Conservation (phyloP, 306 rosid species). For the Macrotyloma uniflorum region DNA sequence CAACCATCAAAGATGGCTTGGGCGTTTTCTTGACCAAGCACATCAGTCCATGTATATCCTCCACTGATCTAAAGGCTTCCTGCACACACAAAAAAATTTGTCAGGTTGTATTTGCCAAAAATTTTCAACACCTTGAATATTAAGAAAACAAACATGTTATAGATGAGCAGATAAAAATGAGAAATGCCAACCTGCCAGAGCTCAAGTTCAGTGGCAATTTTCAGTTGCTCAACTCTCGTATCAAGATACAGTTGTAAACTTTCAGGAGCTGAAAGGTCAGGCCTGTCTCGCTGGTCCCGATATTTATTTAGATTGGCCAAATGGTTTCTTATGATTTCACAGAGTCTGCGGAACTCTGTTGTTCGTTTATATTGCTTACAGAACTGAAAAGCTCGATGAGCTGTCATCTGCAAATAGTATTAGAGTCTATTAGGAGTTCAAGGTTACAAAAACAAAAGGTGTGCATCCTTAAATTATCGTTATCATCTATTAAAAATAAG, state of each 20-base stretch:
- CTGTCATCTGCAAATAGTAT: constrained; percentile 81
- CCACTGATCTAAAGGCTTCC: constrained; percentile 98
- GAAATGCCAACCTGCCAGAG: constrained; percentile 89
- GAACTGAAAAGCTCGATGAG: constrained; percentile 98
- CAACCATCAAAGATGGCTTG: constrained; percentile 91
- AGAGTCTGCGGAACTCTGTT: constrained; percentile 89
- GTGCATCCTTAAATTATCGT: background rate
- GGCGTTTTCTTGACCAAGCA: constrained; percentile 97
- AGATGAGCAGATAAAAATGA: background rate
- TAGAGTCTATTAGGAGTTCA: background rate
- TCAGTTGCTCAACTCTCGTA: constrained; percentile 96
- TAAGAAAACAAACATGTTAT: background rate
- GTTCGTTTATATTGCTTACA: constrained; percentile 95
- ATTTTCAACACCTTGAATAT: background rate
- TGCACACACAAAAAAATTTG: constrained; percentile 40
- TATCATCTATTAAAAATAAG: background rate
- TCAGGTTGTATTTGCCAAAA: background rate
- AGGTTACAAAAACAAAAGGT: background rate
- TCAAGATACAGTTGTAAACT: constrained; percentile 93
- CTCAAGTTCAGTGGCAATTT: constrained; percentile 90
- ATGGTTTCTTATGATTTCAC: constrained; percentile 94
- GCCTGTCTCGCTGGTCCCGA: constrained; percentile 94
- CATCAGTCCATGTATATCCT: constrained; percentile 97
- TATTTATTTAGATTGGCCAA: constrained; percentile 87
- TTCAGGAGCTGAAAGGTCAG: constrained; percentile 87